Evolutionary conservation across 768 basidiomycete species (phyloP), one percentile per base, ranked within the genome.

Genomic region (Auricularia cornea): DNA sequence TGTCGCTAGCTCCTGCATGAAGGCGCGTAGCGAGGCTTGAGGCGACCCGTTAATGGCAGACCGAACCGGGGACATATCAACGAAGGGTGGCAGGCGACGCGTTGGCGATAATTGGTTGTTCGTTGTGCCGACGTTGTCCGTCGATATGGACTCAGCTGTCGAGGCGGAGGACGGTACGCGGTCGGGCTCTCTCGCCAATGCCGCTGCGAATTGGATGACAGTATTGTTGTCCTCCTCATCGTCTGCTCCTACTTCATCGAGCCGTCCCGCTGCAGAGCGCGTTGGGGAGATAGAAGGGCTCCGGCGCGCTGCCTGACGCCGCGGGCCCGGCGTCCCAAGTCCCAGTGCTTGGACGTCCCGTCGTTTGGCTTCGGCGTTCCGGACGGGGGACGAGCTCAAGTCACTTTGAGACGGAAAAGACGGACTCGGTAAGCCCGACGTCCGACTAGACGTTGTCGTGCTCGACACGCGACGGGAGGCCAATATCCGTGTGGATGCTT

Each of bases 21-120:
- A 83, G 28, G 79, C 79, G 62, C 83, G 82, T 64, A 91, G 72
- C 30, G 90, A 77, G 44, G 87, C 85, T 59, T 88, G 84, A 18
- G 84, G 80, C 4, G 54, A 57, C 32, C 20, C 26, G 14, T 40
- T 30, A 26, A 60, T 40, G 11, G 38, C 18, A 20, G 32, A 28
- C 12, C 40, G 28, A n/a, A 38, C 28, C 10, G 54, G 54, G 18
- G 69, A 72, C 40, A 70, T 71, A 66, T 68, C 76, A 63, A 69
- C 72, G 51, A 71, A 64, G 29, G 71, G 77, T 60, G 80, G 32
- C 23, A 63, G 65, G 11, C 59, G 48, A 3, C 54, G 63, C 41
- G 63, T 28, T 5, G 65, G 63, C 30, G 65, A 64, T 31, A 61
- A 16, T 26, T 60, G 60, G 40, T 35, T 26, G 12, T 57, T 31